Evolutionary conservation across 768 basidiomycete genomes (phyloP).

Genomic region (Mycena belliarum): DNA sequence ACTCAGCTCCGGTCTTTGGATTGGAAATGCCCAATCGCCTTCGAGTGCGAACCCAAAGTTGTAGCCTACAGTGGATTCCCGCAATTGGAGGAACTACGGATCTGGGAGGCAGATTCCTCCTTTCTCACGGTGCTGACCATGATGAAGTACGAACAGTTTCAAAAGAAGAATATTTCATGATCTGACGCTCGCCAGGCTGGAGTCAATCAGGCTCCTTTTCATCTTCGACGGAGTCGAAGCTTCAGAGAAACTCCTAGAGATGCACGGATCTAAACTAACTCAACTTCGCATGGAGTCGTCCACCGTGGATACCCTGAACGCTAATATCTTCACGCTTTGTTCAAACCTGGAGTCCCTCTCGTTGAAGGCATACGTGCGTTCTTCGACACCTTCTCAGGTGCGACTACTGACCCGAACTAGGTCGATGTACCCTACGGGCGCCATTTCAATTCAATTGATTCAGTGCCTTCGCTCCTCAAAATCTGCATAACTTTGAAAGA

Average conservation of each 20-base stretch:
- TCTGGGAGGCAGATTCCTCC: neutral
- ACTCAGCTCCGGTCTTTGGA: neutral
- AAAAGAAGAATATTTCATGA: neutral
- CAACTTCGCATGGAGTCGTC: neutral
- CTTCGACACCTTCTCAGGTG: neutral
- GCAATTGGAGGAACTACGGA: neutral
- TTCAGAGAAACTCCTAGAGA: neutral
- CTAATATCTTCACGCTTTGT: neutral
- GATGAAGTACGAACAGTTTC: neutral
- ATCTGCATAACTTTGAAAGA: neutral
- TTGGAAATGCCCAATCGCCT: neutral
- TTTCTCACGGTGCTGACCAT: neutral
- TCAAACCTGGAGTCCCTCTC: neutral
- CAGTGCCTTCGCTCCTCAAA: neutral
- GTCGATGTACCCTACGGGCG: neutral
- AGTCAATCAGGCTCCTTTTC: neutral
- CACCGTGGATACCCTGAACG: neutral
- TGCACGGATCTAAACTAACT: slow-evolving; percentile 3
- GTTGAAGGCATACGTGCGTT: neutral
- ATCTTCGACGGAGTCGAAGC: neutral
- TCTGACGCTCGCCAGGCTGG: neutral
- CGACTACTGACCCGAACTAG: neutral
- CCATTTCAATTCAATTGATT: neutral
- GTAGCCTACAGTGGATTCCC: neutral
- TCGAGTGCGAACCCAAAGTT: neutral